phyloP scores from a whole-genome alignment of 1,284 basidiomycete genomes.

The Coriolopsis trogii region DNA sequence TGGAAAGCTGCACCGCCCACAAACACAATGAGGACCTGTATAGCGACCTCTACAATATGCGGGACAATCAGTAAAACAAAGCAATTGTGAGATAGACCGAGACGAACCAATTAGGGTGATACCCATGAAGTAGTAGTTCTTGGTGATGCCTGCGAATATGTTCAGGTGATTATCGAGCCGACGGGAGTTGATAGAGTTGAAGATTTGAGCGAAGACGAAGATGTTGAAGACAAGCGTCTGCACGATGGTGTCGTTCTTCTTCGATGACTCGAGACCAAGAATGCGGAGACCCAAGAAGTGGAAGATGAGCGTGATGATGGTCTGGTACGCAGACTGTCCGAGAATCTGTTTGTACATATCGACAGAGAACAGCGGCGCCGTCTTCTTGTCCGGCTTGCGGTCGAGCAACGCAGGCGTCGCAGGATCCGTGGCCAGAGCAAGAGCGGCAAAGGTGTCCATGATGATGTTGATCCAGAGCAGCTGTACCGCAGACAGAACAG shows the following conservation, averaged over 20 bases:
- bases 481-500: slow-evolving; percentile 93
- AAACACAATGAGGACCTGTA: slow-evolving; percentile 90
- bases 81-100: slow-evolving; percentile 2
- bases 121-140: slow-evolving; percentile 86
- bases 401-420: slow-evolving; percentile 83
- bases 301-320: slow-evolving; percentile 83
- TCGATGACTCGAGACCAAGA: slow-evolving; percentile 56
- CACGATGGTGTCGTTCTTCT: slow-evolving; percentile 56
- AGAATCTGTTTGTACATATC: slow-evolving; percentile 97
- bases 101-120: slow-evolving; percentile 82
- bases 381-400: slow-evolving; percentile 89
- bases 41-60: slow-evolving; percentile 68
- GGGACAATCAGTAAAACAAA: neutral
- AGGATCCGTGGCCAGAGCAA: slow-evolving; percentile 96
- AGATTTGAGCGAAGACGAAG: slow-evolving; percentile 97
- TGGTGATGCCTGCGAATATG: slow-evolving; percentile 83
- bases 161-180: slow-evolving; percentile 87
- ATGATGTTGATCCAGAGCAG: slow-evolving; percentile 97
- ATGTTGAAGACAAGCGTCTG: slow-evolving; percentile 94
- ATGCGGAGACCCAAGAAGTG: slow-evolving; percentile 85
- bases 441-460: slow-evolving; percentile 98
- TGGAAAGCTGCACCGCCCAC: slow-evolving; percentile 92
- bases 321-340: slow-evolving; percentile 90
- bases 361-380: slow-evolving; percentile 85
- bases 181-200: slow-evolving; percentile 92